Evolutionary conservation across 106 monocot species (phyloP).

Genomic region (Ottelia alismoides): DNA sequence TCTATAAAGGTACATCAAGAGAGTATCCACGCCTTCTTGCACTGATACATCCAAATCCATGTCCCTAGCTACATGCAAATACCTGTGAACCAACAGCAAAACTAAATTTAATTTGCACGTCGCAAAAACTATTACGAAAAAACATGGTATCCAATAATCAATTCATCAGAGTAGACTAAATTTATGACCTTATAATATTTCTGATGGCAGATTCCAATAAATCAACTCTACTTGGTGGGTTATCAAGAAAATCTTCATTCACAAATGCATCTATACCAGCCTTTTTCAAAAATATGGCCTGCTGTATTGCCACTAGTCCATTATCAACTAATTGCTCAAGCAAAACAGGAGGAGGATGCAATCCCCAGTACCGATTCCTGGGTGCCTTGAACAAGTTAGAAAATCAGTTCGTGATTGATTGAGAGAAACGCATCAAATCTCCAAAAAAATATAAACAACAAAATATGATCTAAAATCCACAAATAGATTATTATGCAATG

Average conservation of each 20-base stretch:
- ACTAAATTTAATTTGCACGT: too few species aligned
- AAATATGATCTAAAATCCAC: too few species aligned
- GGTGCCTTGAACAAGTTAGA: slow-evolving; percentile 39
- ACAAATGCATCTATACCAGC: slow-evolving; percentile 73
- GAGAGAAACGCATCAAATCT: too few species aligned
- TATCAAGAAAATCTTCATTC: slow-evolving; percentile 77
- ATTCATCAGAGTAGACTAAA: slow-evolving; percentile 1
- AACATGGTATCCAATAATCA: neutral
- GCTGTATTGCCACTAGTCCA: slow-evolving; percentile 62
- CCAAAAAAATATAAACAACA: too few species aligned
- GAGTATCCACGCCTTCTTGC: slow-evolving; percentile 89
- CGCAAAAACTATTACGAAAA: too few species aligned
- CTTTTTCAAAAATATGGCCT: slow-evolving; percentile 66
- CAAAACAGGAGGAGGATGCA: slow-evolving; percentile 91
- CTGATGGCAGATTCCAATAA: slow-evolving; percentile 67
- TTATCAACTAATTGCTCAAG: slow-evolving; percentile 92
- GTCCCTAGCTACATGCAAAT: slow-evolving; percentile 44
- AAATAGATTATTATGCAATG: too few species aligned
- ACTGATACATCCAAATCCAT: slow-evolving; percentile 47
- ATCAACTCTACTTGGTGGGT: slow-evolving; percentile 73
- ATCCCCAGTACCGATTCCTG: slow-evolving; percentile 92
- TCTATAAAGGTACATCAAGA: slow-evolving; percentile 96
- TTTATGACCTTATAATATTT: slow-evolving; percentile 56
- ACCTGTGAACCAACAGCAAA: slow-evolving; percentile 35
- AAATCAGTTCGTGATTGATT: neutral